phyloP scores from a whole-genome alignment of 179 eudicot genomes.

The Camellia oleifera region DNA sequence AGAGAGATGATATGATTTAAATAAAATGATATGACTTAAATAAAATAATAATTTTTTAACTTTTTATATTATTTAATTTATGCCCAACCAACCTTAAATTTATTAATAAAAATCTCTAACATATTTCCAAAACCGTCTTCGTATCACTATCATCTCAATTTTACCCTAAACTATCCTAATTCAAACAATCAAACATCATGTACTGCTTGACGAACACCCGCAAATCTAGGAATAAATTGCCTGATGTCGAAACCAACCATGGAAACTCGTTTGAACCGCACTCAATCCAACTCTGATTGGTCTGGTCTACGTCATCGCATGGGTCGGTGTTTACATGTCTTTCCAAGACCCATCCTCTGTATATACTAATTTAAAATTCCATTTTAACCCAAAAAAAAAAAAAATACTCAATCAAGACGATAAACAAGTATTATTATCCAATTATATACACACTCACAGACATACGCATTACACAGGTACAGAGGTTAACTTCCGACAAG shows the following conservation, averaged over 20 bases:
- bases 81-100: too few relatives aligned
- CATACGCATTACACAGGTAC: not conserved
- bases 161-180: too few relatives aligned
- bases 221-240: not conserved
- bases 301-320: slow-evolving; percentile 3
- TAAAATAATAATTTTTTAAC: too few relatives aligned
- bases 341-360: not conserved
- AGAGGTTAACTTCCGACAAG: not conserved
- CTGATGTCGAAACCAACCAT: not conserved
- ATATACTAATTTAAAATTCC: not conserved
- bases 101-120: too few relatives aligned
- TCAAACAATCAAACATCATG: too few relatives aligned
- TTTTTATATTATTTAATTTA: too few relatives aligned
- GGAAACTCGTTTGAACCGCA: not conserved
- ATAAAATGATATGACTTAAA: too few relatives aligned
- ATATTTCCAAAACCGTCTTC: too few relatives aligned
- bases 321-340: slow-evolving; percentile 12
- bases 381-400: not conserved
- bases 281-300: slow-evolving; percentile 11
- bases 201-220: not conserved
- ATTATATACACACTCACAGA: too few relatives aligned
- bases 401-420: not conserved
- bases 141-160: too few relatives aligned
- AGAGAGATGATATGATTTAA: too few relatives aligned
- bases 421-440: not conserved